Evolutionary conservation across 192 early-diverging fungal genomes (phyloP), one percentile per base, ranked within the genome.

Genomic region (Rhizophagus sp.): DNA sequence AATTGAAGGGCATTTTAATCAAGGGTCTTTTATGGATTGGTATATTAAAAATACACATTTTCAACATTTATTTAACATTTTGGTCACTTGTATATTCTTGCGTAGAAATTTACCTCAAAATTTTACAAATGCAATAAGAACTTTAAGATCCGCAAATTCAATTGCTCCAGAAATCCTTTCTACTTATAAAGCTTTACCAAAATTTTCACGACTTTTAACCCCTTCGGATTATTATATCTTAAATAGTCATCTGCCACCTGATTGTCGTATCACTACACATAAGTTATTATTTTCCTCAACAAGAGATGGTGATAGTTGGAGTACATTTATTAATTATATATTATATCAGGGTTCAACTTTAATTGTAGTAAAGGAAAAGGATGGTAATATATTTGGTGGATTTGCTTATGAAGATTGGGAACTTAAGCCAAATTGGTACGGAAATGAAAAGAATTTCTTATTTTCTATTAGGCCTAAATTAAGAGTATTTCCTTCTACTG

Each of bases 341-440:
- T 52, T 83, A 1, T 81, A 82, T 33, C 83, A 85, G 36, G 90
- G 90, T 11, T 84, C 88, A 8, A 89, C 89, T 0, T 36, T 88
- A 15, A 62, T 89, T 2, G 66, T 90, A 1, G 81, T 91, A 62
- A 87, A 86, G 62, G 83, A 88, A 22, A 86, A 88, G 36, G 84
- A 89, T 73, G 89, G 87, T 6, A 76, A 85, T 50, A 80, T 93
- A 22, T 91, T 95, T 85, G 94, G 92, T 10, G 90, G 88, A 10
- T 95, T 91, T 81, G 84, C 90, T 41, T 41, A 41, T 0, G 39
- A 41, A 41, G 39, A 41, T 8, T 41, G 39, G 39, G 39, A 41
- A 41, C 39, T 41, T 41, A 41, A 41, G 39, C 39, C 39, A 41
- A 41, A 41, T 41, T 41, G 39, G 39, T 41, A 88, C 39, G 94